Conservation (phyloP, 345 rosid species). For the Populus euphratica region DNA sequence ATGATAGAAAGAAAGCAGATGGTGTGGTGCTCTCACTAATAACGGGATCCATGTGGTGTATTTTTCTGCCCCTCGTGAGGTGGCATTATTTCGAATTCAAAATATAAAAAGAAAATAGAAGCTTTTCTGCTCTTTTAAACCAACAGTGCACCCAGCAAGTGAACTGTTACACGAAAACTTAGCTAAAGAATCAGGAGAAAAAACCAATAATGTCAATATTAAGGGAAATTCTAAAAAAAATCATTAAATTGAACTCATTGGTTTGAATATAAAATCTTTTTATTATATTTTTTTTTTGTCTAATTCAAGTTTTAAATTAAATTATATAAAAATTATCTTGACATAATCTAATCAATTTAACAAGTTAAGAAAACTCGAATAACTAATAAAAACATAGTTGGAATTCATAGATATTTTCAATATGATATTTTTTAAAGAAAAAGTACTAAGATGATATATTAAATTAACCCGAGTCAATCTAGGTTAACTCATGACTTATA, state of each 20-base stretch:
- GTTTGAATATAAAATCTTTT: too few relatives aligned
- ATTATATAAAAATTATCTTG: too few relatives aligned
- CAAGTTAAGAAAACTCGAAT: rapidly evolving
- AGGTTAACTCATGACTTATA: rapidly evolving
- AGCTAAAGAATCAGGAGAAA: neutral
- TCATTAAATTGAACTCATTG: too few relatives aligned
- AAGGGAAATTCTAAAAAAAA: too few relatives aligned
- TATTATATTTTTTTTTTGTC: rapidly evolving
- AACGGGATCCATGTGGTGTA: too few relatives aligned
- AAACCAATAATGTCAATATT: too few relatives aligned
- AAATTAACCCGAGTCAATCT: rapidly evolving
- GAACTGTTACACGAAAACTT: neutral
- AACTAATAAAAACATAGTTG: rapidly evolving
- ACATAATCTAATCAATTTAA: rapidly evolving
- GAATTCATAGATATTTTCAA: too few relatives aligned
- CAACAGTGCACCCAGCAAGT: neutral
- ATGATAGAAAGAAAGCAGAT: neutral
- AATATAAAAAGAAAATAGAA: neutral
- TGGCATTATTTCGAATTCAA: too few relatives aligned
- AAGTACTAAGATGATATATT: rapidly evolving
- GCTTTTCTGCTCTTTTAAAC: neutral
- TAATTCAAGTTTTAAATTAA: too few relatives aligned
- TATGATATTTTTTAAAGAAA: too few relatives aligned
- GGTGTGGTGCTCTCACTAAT: too few relatives aligned
- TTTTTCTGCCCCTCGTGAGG: too few relatives aligned